A percentile compares a stretch with the other conserved stretches of the same genome.
Conservation (phyloP, 139 green algal genomes). For the Chlorella sp. region DNA sequence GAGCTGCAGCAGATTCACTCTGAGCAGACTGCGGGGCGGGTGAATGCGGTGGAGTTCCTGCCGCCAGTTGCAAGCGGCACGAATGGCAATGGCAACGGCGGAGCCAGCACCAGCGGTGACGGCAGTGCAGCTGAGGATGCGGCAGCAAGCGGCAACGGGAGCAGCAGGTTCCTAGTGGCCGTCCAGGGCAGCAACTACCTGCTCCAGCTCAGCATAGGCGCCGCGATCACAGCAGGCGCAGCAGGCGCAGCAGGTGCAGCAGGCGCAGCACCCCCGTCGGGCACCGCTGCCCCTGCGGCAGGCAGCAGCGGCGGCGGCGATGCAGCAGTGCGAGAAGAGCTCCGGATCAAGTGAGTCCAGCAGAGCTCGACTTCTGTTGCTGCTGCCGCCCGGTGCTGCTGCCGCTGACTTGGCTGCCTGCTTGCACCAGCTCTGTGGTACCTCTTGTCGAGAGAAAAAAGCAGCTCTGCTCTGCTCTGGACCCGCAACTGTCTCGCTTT, state of each 20-base stretch:
- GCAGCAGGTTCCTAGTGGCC: constrained; percentile 34
- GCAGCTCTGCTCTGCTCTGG: no score
- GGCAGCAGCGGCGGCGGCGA: background rate
- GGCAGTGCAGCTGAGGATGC: background rate
- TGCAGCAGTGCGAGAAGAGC: constrained; percentile 8
- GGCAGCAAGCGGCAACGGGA: background rate
- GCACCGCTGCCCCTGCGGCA: no score
- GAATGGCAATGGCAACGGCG: background rate
- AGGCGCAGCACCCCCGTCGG: no score
- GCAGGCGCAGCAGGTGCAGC: background rate
- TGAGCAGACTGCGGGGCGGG: constrained; percentile 28
- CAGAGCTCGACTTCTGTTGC: no score
- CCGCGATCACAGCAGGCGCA: background rate
- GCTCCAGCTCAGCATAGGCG: constrained; percentile 4
- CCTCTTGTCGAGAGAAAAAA: no score
- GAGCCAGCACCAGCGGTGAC: background rate
- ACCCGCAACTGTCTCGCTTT: no score
- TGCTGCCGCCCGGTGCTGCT: no score
- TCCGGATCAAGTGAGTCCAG: constrained; percentile 47
- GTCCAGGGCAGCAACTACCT: constrained; percentile 47
- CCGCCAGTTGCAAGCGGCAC: background rate
- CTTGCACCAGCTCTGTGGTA: no score
- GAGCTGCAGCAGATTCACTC: constrained; percentile 2
- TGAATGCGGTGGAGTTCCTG: constrained; percentile 47
- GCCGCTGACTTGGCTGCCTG: no score